A percentile compares a stretch with the other conserved stretches of the same genome.
Conservation (phyloP, 495 filamentous ascomycete species). For the Trichoderma orchidacearum region DNA sequence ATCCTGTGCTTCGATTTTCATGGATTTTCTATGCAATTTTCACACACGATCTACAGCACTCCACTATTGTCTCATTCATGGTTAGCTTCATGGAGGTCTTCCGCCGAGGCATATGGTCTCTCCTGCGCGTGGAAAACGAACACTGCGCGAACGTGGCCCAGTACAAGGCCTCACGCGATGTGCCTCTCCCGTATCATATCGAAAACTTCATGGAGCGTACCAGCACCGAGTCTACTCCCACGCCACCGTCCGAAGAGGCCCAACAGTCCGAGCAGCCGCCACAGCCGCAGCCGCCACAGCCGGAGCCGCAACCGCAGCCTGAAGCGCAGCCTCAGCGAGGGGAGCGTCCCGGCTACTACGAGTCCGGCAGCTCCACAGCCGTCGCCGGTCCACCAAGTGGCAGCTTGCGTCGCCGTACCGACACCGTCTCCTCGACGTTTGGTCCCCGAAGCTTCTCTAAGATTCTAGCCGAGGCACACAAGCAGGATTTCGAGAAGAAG, state of each 20-base stretch:
- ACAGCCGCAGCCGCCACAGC: background rate
- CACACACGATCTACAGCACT: constrained; percentile 63
- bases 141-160: constrained; percentile 78
- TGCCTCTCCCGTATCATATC: constrained; percentile 68
- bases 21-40: constrained; percentile 94
- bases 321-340: constrained; percentile 19
- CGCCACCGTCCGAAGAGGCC: background rate
- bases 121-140: constrained; percentile 95
- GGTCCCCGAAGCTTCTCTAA: background rate
- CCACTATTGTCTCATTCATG: constrained; percentile 60
- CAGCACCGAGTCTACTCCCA: constrained; percentile 9
- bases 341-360: background rate
- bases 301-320: constrained; percentile 1
- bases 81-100: constrained; percentile 64
- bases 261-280: background rate
- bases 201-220: constrained; percentile 18
- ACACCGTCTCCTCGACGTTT: constrained; percentile 16
- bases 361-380: background rate
- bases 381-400: background rate
- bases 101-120: constrained; percentile 73
- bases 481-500: constrained; percentile 76
- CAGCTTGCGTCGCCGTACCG: constrained; percentile 13
- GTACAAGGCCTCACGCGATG: constrained; percentile 70
- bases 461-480: constrained; percentile 61
- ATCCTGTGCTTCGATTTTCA: constrained; percentile 82